Conservation (phyloP, 2,329 filamentous ascomycete species). For the Biscogniauxia marginata region DNA sequence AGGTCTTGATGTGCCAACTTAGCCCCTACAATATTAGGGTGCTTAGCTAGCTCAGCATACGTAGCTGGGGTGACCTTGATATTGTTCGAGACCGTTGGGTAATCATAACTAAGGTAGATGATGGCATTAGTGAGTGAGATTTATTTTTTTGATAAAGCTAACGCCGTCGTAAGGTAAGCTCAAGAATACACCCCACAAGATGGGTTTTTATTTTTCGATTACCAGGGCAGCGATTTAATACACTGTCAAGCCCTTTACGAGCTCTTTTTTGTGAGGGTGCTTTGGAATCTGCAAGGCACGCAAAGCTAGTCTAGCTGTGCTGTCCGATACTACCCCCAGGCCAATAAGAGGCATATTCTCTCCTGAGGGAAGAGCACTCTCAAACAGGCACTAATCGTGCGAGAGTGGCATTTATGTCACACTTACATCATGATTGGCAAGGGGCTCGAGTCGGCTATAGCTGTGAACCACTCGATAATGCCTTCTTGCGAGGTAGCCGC, state of each 20-base stretch:
- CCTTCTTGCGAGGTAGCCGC: slow-evolving; percentile 56
- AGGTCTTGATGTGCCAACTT: slow-evolving; percentile 66
- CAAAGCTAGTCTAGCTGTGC: not conserved
- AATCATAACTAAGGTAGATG: slow-evolving; percentile 42
- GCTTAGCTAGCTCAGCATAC: slow-evolving; percentile 55
- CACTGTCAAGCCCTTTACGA: not conserved
- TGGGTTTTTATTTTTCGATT: not conserved
- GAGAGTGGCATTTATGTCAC: not conserved
- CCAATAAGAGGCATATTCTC: not conserved
- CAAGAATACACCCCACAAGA: not conserved
- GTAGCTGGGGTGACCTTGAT: slow-evolving; percentile 58
- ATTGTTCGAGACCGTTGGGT: slow-evolving; percentile 66
- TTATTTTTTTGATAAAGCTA: not conserved
- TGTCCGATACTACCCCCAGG: not conserved
- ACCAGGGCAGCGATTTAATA: not conserved
- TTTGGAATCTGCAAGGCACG: not conserved
- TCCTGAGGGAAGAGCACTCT: not conserved
- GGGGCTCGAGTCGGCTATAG: slow-evolving; percentile 58
- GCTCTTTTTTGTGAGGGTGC: not conserved
- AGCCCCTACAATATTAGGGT: slow-evolving; percentile 66
- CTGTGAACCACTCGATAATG: slow-evolving; percentile 58
- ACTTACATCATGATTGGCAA: slow-evolving; percentile 60
- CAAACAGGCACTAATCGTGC: not conserved
- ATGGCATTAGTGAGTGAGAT: not conserved
- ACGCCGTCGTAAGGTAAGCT: too few species aligned